Percentiles rank a stretch among this genome's conserved stretches.
Conservation (phyloP, 352 stramenopile genomes). For the Pythium utonaiense region DNA sequence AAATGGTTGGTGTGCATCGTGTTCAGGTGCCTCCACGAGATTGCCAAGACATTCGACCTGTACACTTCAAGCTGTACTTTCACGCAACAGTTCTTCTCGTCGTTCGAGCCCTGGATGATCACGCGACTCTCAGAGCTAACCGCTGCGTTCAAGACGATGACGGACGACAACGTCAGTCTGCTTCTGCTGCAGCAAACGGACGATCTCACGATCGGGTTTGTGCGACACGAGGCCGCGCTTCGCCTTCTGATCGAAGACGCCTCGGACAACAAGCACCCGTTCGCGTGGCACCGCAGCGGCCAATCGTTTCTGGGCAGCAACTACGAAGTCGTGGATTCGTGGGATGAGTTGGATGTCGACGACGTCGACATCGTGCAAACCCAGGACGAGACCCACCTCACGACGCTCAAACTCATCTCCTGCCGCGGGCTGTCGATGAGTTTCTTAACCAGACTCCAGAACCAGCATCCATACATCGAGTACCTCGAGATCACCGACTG, state of each 20-base stretch:
- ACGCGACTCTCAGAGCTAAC: slow-evolving; percentile 55
- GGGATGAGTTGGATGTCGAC: slow-evolving; percentile 71
- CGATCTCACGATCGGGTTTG: slow-evolving; percentile 64
- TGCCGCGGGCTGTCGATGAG: slow-evolving; percentile 50
- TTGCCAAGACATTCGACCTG: slow-evolving; percentile 70
- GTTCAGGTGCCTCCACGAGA: slow-evolving; percentile 65
- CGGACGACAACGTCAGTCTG: slow-evolving; percentile 55
- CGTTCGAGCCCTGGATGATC: slow-evolving; percentile 78
- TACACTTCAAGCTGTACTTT: slow-evolving; percentile 57
- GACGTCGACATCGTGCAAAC: slow-evolving; percentile 63
- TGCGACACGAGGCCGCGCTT: slow-evolving; percentile 56
- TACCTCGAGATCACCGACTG: slow-evolving; percentile 65
- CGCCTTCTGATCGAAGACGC: slow-evolving; percentile 34
- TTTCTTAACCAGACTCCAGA: slow-evolving; percentile 42
- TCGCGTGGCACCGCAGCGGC: slow-evolving; percentile 39
- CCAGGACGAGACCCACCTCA: slow-evolving; percentile 46
- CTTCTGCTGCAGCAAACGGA: slow-evolving; percentile 56
- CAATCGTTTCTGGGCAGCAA: slow-evolving; percentile 15
- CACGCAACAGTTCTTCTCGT: slow-evolving; percentile 57
- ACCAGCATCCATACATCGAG: slow-evolving; percentile 48
- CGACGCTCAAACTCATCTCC: slow-evolving; percentile 66
- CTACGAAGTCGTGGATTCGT: slow-evolving; percentile 51
- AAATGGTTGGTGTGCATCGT: background rate
- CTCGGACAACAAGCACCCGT: slow-evolving; percentile 25
- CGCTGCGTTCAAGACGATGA: slow-evolving; percentile 71